Conservation (phyloP, 768 basidiomycete species). For the Gloeophyllum trabeum region DNA sequence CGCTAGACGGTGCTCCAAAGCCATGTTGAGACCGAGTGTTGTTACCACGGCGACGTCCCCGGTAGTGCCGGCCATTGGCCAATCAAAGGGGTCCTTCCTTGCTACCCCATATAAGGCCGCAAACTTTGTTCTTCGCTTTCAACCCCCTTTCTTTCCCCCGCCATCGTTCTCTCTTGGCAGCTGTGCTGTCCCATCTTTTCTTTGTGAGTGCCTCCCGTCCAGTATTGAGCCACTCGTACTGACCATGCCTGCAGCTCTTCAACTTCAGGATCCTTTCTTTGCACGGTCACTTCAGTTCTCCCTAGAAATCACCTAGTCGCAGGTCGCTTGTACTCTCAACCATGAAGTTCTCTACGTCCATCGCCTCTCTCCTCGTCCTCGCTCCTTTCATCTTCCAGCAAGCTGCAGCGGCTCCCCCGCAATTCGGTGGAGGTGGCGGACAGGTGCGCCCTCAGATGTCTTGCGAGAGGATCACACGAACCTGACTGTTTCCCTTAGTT, state of each 20-base stretch:
- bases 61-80: background rate
- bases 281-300: constrained; percentile 16
- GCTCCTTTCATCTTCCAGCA: constrained; percentile 24
- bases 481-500: background rate
- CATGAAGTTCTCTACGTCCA: constrained; percentile 39
- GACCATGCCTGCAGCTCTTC: constrained; percentile 19
- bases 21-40: background rate
- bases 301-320: constrained; percentile 14
- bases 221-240: background rate
- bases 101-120: constrained; percentile 5
- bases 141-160: constrained; percentile 11
- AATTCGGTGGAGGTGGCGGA: constrained; percentile 3
- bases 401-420: constrained; percentile 16
- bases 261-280: constrained; percentile 14
- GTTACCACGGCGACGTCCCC: background rate
- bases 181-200: constrained; percentile 35
- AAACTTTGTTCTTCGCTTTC: constrained; percentile 11
- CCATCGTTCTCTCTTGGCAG: constrained; percentile 29
- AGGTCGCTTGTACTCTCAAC: constrained; percentile 17
- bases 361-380: constrained; percentile 27
- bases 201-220: constrained; percentile 9
- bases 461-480: background rate
- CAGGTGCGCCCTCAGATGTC: background rate
- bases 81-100: background rate
- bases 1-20: too few relatives aligned